These are phyloP conservation scores for Insectozyma bohioensis DNA, from an alignment of 1,139 yeast genomes.

Conservation along the genomic window DNA sequence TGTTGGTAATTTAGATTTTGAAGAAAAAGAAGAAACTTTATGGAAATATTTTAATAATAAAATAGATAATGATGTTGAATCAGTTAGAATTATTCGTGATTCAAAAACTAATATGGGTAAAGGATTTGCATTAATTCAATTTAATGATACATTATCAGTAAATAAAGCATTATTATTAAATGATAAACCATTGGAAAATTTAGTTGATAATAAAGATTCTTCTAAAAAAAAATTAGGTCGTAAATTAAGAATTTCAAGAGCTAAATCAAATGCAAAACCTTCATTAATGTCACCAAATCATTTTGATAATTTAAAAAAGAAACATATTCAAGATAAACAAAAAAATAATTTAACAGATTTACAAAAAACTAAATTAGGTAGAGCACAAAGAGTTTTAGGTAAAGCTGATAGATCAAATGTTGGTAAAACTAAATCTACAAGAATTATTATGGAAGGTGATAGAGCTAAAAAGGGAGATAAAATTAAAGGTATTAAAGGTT, in stretches of 20 bases:
- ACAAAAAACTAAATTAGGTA: conserved; percentile 76
- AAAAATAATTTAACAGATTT: conserved; percentile 45
- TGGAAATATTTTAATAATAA: conserved; percentile 74
- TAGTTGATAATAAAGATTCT: conserved; percentile 18
- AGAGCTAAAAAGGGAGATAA: conserved; percentile 74
- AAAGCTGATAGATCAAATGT: conserved; percentile 75
- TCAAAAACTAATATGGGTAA: conserved; percentile 92
- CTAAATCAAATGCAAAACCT: conserved; percentile 58
- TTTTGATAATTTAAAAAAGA: conserved; percentile 34
- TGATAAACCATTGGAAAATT: conserved; percentile 58
- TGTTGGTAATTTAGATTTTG: conserved; percentile 93
- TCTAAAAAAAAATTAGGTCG: conserved; percentile 36
- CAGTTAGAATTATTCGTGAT: conserved; percentile 89
- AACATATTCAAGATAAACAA: conserved; percentile 20
- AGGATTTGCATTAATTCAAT: conserved; percentile 96
- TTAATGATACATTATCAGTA: conserved; percentile 76
- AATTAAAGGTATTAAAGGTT: conserved; percentile 59
- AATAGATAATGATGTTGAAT: conserved; percentile 72
- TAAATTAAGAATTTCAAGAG: conserved; percentile 76
- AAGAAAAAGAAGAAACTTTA: conserved; percentile 83
- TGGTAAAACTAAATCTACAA: conserved; percentile 38
- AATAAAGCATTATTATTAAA: conserved; percentile 78
- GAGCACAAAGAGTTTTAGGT: conserved; percentile 74
- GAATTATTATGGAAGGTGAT: conserved; percentile 61
- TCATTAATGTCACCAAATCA: conserved; percentile 47